A percentile compares a stretch with the other conserved stretches of the same genome.
phyloP scores from a whole-genome alignment of 2,329 filamentous ascomycete genomes.

The Claviceps digitariae region DNA sequence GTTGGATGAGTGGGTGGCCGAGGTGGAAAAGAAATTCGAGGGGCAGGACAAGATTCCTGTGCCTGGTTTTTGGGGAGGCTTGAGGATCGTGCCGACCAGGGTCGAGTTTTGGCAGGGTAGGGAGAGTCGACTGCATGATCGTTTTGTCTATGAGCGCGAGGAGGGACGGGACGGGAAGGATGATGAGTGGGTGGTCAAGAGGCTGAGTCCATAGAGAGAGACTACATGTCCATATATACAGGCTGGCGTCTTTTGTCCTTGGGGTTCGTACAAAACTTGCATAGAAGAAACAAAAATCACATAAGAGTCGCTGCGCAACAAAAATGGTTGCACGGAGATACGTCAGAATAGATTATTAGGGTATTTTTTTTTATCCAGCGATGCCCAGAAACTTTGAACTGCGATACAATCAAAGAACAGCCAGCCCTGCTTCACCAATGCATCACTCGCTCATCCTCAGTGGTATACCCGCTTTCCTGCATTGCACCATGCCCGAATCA shows the following conservation, averaged over 20 bases:
- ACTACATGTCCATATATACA: neutral
- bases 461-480: neutral
- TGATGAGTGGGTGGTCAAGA: constrained; percentile 51
- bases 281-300: neutral
- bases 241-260: too few species aligned
- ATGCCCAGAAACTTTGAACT: neutral
- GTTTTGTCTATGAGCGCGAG: constrained; percentile 68
- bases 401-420: neutral
- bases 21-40: constrained; percentile 63
- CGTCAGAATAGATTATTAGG: neutral
- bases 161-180: constrained; percentile 20
- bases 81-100: constrained; percentile 71
- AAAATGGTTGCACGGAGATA: neutral
- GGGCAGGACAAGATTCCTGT: constrained; percentile 71
- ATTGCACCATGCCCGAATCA: neutral
- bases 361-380: neutral
- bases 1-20: constrained; percentile 64
- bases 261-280: too few species aligned
- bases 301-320: neutral
- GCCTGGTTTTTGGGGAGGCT: constrained; percentile 86
- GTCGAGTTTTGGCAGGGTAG: constrained; percentile 97
- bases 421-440: neutral
- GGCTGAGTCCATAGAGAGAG: constrained; percentile 52
- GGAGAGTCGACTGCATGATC: constrained; percentile 80
- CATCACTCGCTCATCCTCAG: neutral